Percentiles rank a stretch among this genome's conserved stretches.
These are phyloP conservation scores for Malbranchea cinnamomea DNA, from an alignment of 2,329 filamentous ascomycete genomes.

Conservation along the genomic window DNA sequence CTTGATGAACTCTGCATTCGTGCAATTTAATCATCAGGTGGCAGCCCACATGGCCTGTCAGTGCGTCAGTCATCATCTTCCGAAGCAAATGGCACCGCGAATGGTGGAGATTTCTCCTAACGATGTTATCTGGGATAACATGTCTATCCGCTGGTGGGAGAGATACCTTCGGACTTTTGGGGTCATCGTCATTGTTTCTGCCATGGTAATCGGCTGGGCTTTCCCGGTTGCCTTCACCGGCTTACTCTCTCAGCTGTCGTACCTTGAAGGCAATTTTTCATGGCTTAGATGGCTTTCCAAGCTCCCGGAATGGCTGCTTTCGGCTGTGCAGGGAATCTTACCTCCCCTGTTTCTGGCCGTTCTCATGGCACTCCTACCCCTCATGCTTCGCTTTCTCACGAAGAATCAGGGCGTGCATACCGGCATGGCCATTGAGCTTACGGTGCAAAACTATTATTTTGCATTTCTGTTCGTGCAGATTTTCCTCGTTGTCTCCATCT, in stretches of 20 bases:
- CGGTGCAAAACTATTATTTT: constrained; percentile 90
- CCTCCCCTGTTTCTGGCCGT: constrained; percentile 64
- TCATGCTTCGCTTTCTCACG: constrained; percentile 61
- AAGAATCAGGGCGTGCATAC: constrained; percentile 68
- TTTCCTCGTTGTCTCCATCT: constrained; percentile 82
- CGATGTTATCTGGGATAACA: constrained; percentile 93
- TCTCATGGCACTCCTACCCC: constrained; percentile 64
- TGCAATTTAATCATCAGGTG: constrained; percentile 96
- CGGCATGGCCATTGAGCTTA: constrained; percentile 59
- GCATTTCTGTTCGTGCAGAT: constrained; percentile 87
- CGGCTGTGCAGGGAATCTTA: constrained; percentile 69
- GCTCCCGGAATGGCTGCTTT: constrained; percentile 46
- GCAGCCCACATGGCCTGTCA: constrained; percentile 98
- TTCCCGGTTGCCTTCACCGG: constrained; percentile 83
- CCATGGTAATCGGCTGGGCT: constrained; percentile 77
- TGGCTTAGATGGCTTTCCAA: constrained; percentile 59
- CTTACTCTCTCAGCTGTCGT: constrained; percentile 60
- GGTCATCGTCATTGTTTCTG: constrained; percentile 50
- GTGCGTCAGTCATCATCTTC: constrained; percentile 75
- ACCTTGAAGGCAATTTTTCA: constrained; percentile 46
- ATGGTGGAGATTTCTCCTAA: constrained; percentile 86
- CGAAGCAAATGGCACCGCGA: constrained; percentile 83
- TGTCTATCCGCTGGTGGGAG: constrained; percentile 92
- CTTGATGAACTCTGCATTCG: constrained; percentile 89
- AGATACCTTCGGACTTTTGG: constrained; percentile 57